Base-by-base conservation (phyloP, 257 asterid genomes). In the Penstemon eatonii region DNA sequence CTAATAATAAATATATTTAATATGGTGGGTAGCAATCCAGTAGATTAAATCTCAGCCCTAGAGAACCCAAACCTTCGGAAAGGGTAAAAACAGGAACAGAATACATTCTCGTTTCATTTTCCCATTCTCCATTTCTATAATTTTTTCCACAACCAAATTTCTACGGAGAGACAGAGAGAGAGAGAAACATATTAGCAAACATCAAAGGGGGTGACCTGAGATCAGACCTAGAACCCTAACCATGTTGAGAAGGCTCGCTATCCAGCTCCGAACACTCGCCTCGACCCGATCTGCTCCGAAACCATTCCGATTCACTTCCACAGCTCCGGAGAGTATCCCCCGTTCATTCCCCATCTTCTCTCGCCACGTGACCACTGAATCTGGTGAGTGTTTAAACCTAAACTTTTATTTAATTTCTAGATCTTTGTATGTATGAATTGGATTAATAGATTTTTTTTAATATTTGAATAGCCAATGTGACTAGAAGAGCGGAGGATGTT, bases 201-300 rank as follows among this genome's bases (percentile, higher is more conserved):
- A 73, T 41, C 46, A 7, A 61, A 63, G 56, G 42, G 69, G 75
- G 75, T 63, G 40, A 36, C 70, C 74, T 58, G 71, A 73, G 68
- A 67, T 43, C 61, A 63, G 53, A 71, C 46, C 42, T 59, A 45
- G 7, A 41, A 25, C 70, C 50, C 25, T 2, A 76, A 78, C 50
- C 83, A 83, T 80, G 86, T 81, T 82, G 86, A 76, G 82, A 76
- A 81, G 81, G 71, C 65, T 78, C 43, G 37, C 68, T 11, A 39
- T 60, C 59, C 85, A 74, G 46, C 75, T 79, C 7, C 80, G 81
- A 36, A 52, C 75, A 11, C 47, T 83, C 69, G 56, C 61, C 52
- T 56, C 78, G 61, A 45, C 57, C 41, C 78, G 85, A 66, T 71
- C 70, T 41, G 67, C 79, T 44, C 19, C 80, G 40, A 43, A 46